Evolutionary conservation across 495 filamentous ascomycete species (phyloP).

Genomic region (Evansstolkia leycettana): DNA sequence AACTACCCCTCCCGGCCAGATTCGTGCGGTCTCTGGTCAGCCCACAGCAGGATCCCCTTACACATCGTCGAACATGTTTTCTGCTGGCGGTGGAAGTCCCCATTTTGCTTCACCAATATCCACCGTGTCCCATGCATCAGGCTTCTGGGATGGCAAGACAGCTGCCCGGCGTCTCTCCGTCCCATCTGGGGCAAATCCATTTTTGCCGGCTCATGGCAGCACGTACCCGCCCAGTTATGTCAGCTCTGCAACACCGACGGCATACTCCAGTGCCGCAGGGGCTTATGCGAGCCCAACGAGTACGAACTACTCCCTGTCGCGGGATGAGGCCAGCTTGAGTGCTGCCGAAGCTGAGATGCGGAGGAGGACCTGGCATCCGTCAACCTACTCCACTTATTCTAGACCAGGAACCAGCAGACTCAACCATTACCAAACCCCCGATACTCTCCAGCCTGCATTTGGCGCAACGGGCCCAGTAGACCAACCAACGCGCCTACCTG

Average conservation of each 20-base stretch:
- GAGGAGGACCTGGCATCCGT: constrained; percentile 82
- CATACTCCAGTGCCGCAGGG: constrained; percentile 42
- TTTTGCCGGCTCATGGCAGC: constrained; percentile 50
- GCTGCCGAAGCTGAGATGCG: constrained; percentile 65
- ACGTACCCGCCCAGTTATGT: constrained; percentile 46
- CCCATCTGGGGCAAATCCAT: constrained; percentile 62
- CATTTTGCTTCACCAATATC: constrained; percentile 63
- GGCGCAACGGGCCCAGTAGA: constrained; percentile 34
- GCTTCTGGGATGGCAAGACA: constrained; percentile 58
- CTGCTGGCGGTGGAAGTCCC: constrained; percentile 56
- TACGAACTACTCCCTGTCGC: constrained; percentile 48
- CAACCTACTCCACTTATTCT: constrained; percentile 48
- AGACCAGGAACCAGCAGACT: constrained; percentile 49
- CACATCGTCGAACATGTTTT: constrained; percentile 47
- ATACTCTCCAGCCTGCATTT: constrained; percentile 40
- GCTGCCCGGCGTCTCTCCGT: constrained; percentile 71
- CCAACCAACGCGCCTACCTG: constrained; percentile 56
- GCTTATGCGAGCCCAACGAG: constrained; percentile 61
- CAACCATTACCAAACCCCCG: constrained; percentile 47
- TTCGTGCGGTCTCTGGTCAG: constrained; percentile 30
- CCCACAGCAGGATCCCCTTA: constrained; percentile 58
- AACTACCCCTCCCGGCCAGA: constrained; percentile 35
- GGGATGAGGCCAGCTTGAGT: constrained; percentile 49
- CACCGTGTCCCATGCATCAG: constrained; percentile 47
- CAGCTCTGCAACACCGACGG: constrained; percentile 29